These are phyloP conservation scores for Fremontodendron californicum DNA, from an alignment of 345 rosid genomes.

Conservation along the genomic window DNA sequence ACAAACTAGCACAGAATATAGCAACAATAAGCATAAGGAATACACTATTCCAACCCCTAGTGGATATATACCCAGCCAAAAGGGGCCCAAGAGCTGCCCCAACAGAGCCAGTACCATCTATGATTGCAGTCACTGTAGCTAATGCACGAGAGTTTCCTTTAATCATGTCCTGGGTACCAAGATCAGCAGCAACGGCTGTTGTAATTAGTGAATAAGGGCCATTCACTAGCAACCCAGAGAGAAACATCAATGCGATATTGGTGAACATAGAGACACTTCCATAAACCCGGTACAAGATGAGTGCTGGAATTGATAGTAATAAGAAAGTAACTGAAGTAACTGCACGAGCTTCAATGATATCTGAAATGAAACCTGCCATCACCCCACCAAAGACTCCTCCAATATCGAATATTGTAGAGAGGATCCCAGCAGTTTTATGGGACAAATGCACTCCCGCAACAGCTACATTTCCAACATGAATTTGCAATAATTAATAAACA, in stretches of 20 bases:
- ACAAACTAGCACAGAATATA: conserved; percentile 47
- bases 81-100: conserved; percentile 87
- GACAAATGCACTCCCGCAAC: conserved; percentile 80
- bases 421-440: conserved; percentile 79
- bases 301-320: conserved; percentile 64
- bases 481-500: conserved; percentile 22
- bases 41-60: conserved; percentile 74
- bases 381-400: conserved; percentile 91
- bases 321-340: conserved; percentile 67
- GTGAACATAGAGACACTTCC: conserved; percentile 61
- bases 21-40: conserved; percentile 67
- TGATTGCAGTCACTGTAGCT: conserved; percentile 84
- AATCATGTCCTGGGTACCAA: conserved; percentile 70
- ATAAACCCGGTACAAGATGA: conserved; percentile 56
- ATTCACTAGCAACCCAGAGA: conserved; percentile 76
- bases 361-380: conserved; percentile 72
- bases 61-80: conserved; percentile 73
- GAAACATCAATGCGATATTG: conserved; percentile 63
- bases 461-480: conserved; percentile 42
- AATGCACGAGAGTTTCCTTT: conserved; percentile 76
- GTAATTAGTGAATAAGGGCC: conserved; percentile 86
- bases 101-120: conserved; percentile 94
- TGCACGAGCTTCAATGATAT: conserved; percentile 72
- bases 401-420: conserved; percentile 70
- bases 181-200: conserved; percentile 90